Evolutionary conservation across 768 basidiomycete species (phyloP), one percentile per base, ranked within the genome.

Genomic region (Kwoniella pini): DNA sequence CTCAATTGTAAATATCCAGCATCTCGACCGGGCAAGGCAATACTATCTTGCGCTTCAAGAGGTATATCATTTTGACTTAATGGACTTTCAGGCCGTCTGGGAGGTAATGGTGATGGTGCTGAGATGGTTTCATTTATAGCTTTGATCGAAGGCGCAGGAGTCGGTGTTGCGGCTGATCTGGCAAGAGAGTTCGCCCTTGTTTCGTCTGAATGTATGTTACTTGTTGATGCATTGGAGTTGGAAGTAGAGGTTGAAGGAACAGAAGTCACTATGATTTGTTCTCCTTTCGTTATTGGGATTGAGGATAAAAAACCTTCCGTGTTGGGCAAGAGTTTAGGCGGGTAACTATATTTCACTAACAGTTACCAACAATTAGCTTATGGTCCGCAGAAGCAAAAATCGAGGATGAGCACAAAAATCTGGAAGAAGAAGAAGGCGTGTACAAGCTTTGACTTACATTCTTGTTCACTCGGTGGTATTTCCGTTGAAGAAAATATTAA

Each of bases 231-330:
- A 44, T n/a, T 13, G 64, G 19, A n/a, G 27, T 12, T 31, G 9
- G 57, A 2, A 54, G 31, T n/a, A 60, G 31, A 12, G 3, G 63
- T 22, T 39, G 62, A 19, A 0, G 73, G 53, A 13, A 53, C 38
- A 13, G 70, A 44, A 2, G 82, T 86, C 44, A 96, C 89, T 69
- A 95, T 88, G 62, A 98, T 82, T 79, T 92, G 91, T 54, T 97
- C 95, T 1, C 92, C 90, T 15, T 81, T 75, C 58, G 83, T 82
- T 28, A 97, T 82, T 13, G 89, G 90, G 27, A 97, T 83, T 33
- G 88, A 87, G 0, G 87, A 83, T 33, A 95, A 64, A 1, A 36
- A 10, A 19, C 54, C 57, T 36, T 19, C 13, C 11, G 89, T 80
- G 36, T 89, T 79, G 4, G 86, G 86, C 40, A 96, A 82, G 1